phyloP scores from a whole-genome alignment of 2,329 filamentous ascomycete genomes.

The Sodiomyces alkalinus region DNA sequence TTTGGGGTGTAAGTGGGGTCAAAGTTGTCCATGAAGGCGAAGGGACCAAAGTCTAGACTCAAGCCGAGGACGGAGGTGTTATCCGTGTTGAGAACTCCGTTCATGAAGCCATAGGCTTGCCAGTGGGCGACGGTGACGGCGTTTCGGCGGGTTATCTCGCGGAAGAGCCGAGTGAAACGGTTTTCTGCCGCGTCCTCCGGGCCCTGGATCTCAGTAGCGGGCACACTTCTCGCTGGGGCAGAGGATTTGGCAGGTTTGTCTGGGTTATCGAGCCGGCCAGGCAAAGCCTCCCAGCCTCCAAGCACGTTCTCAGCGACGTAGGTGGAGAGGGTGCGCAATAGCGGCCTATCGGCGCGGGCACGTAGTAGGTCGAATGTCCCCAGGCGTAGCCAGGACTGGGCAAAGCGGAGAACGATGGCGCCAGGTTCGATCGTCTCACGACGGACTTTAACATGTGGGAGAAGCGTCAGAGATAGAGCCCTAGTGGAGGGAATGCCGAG shows the following conservation, averaged over 20 bases:
- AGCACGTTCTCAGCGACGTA: slow-evolving; percentile 84
- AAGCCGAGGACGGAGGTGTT: slow-evolving; percentile 87
- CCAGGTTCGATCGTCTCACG: slow-evolving; percentile 77
- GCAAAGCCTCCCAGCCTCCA: slow-evolving; percentile 73
- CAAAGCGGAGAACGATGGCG: slow-evolving; percentile 84
- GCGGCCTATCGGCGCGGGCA: slow-evolving; percentile 59
- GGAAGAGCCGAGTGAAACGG: slow-evolving; percentile 72
- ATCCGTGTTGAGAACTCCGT: slow-evolving; percentile 93
- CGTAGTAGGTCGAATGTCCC: slow-evolving; percentile 94
- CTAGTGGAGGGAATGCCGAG: slow-evolving; percentile 76
- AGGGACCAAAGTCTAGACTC: slow-evolving; percentile 88
- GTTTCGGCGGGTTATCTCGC: slow-evolving; percentile 74
- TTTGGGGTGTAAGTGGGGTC: slow-evolving; percentile 92
- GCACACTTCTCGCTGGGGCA: slow-evolving; percentile 34
- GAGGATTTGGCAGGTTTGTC: slow-evolving; percentile 30
- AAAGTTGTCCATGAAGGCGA: slow-evolving; percentile 95
- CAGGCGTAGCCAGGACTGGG: slow-evolving; percentile 78
- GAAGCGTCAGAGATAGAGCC: slow-evolving; percentile 66
- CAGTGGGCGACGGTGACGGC: slow-evolving; percentile 79
- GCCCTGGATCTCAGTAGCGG: slow-evolving; percentile 48
- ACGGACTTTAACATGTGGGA: slow-evolving; percentile 56
- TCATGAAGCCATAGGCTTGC: slow-evolving; percentile 99
- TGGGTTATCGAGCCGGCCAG: slow-evolving; percentile 39
- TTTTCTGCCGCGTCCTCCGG: slow-evolving; percentile 59
- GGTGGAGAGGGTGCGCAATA: slow-evolving; percentile 60